phyloP scores from a whole-genome alignment of 106 monocot genomes.

The Agapanthus africanus region DNA sequence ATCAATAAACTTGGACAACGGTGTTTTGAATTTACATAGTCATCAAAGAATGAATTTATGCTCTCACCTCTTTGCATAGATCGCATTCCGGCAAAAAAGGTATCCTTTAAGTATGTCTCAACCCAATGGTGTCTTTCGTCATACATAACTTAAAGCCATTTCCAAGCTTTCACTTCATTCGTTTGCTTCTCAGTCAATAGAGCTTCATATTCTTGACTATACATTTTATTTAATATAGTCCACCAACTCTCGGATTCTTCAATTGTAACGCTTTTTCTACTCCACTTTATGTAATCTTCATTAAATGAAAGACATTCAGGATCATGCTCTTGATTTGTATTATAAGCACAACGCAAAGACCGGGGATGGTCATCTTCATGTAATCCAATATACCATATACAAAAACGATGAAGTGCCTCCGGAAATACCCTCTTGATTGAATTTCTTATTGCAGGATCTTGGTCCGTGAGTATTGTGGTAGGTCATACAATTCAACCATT shows the following conservation, averaged over 20 bases:
- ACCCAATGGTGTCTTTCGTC: neutral
- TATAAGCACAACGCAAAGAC: no score
- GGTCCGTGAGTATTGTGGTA: neutral
- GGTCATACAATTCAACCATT: no score
- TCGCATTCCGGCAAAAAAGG: no score
- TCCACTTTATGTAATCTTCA: neutral
- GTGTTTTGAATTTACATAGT: no score
- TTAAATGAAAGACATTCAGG: neutral
- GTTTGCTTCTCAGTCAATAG: no score
- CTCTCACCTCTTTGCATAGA: neutral
- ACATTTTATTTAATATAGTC: neutral
- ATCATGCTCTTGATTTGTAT: neutral
- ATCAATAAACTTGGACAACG: no score
- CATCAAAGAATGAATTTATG: no score
- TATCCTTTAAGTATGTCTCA: no score
- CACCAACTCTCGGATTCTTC: neutral
- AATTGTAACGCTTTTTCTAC: neutral
- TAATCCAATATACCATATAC: no score
- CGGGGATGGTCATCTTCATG: neutral
- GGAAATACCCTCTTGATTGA: neutral
- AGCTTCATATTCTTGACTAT: no score
- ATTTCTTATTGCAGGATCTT: neutral
- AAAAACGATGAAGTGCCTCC: neutral
- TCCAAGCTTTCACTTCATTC: no score
- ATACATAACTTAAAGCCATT: no score